Evolutionary conservation across 1,284 basidiomycete species (phyloP), one percentile per base, ranked within the genome.

Genomic region (Naganishia cerealis): DNA sequence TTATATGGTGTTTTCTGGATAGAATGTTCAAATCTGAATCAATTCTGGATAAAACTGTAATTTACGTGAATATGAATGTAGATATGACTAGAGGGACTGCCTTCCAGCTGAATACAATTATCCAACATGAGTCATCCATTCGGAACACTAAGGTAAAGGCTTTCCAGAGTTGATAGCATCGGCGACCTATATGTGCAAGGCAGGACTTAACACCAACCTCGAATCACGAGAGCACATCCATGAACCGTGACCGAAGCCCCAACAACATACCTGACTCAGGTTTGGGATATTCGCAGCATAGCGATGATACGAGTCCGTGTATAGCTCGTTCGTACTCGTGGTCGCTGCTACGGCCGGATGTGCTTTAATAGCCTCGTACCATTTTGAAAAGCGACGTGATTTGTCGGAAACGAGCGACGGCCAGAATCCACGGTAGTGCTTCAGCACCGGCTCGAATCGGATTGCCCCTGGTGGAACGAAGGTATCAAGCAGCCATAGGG

Each of bases 241-340:
- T 4, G 3, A 43, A 16, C 13, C 9, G 10, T 33, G 57, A 18
- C 24, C 6, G 50, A 42, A 33, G 57, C 39, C 29, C 29, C 65
- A 36, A 55, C 66, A 55, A 57, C 63, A 57, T 46, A 48, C 67
- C 67, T 63, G 67, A 29, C 67, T 68, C 3, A 68, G 50, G 36
- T 68, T 65, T 8, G 59, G 13, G 58, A 69, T 58, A n/a, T 39
- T 50, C 15, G 59, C 26, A 13, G 62, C 82, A 62, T 55, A 86
- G 87, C 88, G 81, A 73, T 90, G 88, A 72, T 91, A 91, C 70
- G 87, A 88, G 72, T 91, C 89, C 10, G 91, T 72, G 73, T 91
- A 92, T 53, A 91, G 78, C 36, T 88, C 79, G 33, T 90, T 87
- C 0, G 85, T 86, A 75, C 87, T 89, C 73, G 87, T 88, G 0